Conservation (phyloP, 306 rosid genomes). For the Betula pendula region DNA sequence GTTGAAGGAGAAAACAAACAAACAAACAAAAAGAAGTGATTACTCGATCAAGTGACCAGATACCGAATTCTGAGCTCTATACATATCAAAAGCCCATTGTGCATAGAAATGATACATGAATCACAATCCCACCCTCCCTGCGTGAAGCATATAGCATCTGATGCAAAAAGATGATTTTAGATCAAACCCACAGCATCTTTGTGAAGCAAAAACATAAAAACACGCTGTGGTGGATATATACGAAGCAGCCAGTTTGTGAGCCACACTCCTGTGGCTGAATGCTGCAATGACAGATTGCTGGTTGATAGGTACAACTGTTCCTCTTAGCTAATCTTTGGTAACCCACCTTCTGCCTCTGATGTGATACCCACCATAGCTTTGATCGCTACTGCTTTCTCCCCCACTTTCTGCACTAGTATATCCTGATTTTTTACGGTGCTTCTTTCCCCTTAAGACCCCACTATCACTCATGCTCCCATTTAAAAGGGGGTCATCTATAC, state of each 20-base stretch:
- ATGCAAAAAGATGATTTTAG: conserved; percentile 16
- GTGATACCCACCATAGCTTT: conserved; percentile 71
- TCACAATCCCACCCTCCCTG: conserved; percentile 9
- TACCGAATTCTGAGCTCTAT: conserved; percentile 17
- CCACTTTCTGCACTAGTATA: conserved; percentile 87
- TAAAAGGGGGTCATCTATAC: conserved; percentile 93
- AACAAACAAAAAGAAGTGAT: not conserved
- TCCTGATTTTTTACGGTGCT: conserved; percentile 79
- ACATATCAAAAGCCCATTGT: conserved; percentile 22
- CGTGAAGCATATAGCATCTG: conserved; percentile 5
- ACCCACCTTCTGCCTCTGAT: conserved; percentile 89
- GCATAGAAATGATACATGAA: conserved; percentile 22
- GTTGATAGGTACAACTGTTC: conserved; percentile 12
- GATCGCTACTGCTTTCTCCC: conserved; percentile 94
- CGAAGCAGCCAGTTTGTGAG: not conserved
- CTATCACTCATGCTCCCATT: conserved; percentile 86
- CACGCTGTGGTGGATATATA: not conserved
- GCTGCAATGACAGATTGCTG: conserved; percentile 24
- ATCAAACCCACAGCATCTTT: conserved; percentile 21
- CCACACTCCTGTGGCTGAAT: conserved; percentile 6
- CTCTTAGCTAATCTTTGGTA: conserved; percentile 66
- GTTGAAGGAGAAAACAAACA: not conserved
- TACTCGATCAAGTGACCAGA: not conserved
- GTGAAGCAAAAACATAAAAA: conserved; percentile 18
- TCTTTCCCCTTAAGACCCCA: conserved; percentile 65